Evolutionary conservation across 805 yeast species (phyloP), one percentile per base, ranked within the genome.

Genomic region (Saccharomycopsis sp.): DNA sequence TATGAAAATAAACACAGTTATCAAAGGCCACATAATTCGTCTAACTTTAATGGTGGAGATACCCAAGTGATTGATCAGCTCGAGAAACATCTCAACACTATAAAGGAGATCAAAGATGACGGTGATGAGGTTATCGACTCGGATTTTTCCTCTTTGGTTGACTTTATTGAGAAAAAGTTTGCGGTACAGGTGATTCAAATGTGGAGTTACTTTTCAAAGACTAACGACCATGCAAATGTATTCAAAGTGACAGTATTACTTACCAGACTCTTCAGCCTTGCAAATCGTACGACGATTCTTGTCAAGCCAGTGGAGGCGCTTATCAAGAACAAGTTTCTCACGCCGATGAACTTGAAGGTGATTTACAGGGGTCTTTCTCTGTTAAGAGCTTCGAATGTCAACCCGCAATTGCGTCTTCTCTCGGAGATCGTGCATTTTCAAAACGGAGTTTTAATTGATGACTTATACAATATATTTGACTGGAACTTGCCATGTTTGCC

Each of bases 331-430:
- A 71, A 91, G 2, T 68, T 90, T 8, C 72, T 76, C 1, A 78
- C 76, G 53, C 82, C 62, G 12, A 12, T 22, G 3, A 58, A 87
- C 67, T 68, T 79, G 50, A 87, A 85, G 64, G 78, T 83, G 5
- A 72, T 91, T 2, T 88, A 87, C 70, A 75, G 96, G 64, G 84
- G 87, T 17, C 72, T 91, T 47, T 80, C 78, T 60, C 78, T 81
- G 56, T 70, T 77, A 61, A 80, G 84, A 62, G 82, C 87, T 0
- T 74, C 81, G 1, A 67, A 78, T 1, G 82, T 92, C 0, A 82
- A 80, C 56, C 87, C 94, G 0, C 77, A 79, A 2, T 68, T 90
- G n/a, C 70, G 79, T 50, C 65, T 91, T 8, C 69, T 93, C 63
- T 73, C 72, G 19, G 78, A 79, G 53, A 74, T 86, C 25, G 76